Conservation (phyloP, 75 land plant species). For the Isoetes taiwanensis region DNA sequence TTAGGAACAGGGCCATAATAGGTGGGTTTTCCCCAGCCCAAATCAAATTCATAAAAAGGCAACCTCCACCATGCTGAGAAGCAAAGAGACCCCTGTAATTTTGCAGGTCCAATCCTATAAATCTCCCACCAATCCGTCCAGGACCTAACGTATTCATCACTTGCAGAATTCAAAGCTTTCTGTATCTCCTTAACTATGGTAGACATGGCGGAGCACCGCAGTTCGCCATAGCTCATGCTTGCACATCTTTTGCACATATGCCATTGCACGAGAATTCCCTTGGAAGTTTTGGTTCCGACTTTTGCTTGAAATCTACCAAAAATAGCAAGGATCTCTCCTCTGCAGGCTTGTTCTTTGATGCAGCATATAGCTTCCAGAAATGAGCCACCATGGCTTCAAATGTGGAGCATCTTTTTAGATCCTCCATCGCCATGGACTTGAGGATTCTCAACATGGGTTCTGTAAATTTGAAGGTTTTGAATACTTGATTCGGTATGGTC, state of each 20-base stretch:
- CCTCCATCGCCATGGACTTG: slow-evolving; percentile 15
- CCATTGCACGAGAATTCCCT: slow-evolving; percentile 36
- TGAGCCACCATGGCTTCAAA: slow-evolving; percentile 47
- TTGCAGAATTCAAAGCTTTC: slow-evolving; percentile 20
- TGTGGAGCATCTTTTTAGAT: slow-evolving; percentile 24
- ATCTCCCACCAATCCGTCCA: too few relatives aligned
- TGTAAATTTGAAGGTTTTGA: slow-evolving; percentile 18
- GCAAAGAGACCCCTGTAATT: slow-evolving; percentile 30
- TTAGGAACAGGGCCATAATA: slow-evolving; percentile 43
- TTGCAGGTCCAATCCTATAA: too few relatives aligned
- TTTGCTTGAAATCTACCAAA: slow-evolving; percentile 37
- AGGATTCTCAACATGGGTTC: slow-evolving; percentile 11
- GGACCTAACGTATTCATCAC: slow-evolving; percentile 30
- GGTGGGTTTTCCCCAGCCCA: slow-evolving; percentile 48
- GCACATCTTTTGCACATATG: slow-evolving; percentile 29
- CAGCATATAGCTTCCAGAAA: slow-evolving; percentile 53
- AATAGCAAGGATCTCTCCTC: slow-evolving; percentile 22
- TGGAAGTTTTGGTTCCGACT: slow-evolving; percentile 27
- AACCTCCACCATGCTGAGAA: slow-evolving; percentile 60
- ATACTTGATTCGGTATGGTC: slow-evolving; percentile 5
- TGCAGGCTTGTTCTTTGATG: slow-evolving; percentile 20
- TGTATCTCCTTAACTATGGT: slow-evolving; percentile 22
- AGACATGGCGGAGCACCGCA: slow-evolving; percentile 18
- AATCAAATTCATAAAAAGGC: slow-evolving; percentile 44
- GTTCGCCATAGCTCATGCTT: slow-evolving; percentile 14